Conservation (phyloP, 805 yeast genomes). For the Wickerhamiella brachini region DNA sequence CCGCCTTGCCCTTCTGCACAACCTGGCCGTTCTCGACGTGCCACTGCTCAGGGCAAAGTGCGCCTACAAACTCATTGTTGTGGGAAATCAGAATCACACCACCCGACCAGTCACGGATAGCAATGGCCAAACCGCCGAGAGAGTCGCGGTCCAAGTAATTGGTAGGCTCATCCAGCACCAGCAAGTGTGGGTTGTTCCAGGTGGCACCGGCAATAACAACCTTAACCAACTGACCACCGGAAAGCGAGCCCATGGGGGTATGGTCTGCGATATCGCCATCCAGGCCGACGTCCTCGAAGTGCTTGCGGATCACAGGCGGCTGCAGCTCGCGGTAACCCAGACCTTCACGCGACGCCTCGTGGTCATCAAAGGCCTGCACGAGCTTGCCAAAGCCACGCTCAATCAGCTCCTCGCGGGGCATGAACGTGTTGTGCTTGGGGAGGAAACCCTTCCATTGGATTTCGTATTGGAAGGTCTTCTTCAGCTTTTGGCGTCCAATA, state of each 20-base stretch:
- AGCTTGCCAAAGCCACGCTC: conserved; percentile 81
- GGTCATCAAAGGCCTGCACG: conserved; percentile 95
- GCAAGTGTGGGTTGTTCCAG: conserved; percentile 98
- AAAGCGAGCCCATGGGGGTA: conserved; percentile 88
- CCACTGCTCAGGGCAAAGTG: conserved; percentile 98
- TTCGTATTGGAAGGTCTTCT: conserved; percentile 94
- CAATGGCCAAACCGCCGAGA: conserved; percentile 91
- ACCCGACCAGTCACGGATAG: conserved; percentile 95
- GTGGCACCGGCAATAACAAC: conserved; percentile 99
- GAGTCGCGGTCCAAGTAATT: conserved; percentile 99
- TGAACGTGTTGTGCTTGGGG: conserved; percentile 90
- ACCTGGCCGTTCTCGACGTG: conserved; percentile 83
- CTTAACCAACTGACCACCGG: conserved; percentile 96
- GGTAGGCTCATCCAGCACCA: conserved; percentile 98
- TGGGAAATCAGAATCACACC: conserved; percentile 98
- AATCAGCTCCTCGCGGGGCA: conserved; percentile 65
- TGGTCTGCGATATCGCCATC: conserved; percentile 98
- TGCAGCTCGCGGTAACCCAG: conserved; percentile 89
- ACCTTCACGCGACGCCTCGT: conserved; percentile 98
- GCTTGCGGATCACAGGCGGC: conserved; percentile 88
- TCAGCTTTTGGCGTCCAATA: conserved; percentile 93
- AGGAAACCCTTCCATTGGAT: conserved; percentile 85
- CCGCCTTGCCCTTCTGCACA: conserved; percentile 68
- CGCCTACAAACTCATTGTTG: conserved; percentile 93
- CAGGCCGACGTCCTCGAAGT: conserved; percentile 91